Base-by-base conservation (phyloP, 2,329 filamentous ascomycete genomes). In the Thielaviopsis ethacetica region DNA sequence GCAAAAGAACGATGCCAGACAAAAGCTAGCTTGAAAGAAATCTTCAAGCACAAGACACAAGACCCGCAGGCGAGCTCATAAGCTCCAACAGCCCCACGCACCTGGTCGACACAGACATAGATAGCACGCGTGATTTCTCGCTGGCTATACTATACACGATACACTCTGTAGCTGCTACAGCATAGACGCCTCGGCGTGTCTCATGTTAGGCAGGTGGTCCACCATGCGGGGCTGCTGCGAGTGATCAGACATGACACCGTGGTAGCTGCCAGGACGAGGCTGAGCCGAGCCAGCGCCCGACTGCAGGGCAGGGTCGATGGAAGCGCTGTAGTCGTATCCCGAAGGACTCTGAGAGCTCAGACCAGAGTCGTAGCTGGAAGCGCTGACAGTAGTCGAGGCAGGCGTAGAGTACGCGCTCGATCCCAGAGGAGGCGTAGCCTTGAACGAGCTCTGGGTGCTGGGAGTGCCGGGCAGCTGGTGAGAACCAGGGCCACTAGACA, bases 261-360 rank as follows among this genome's bases (percentile, higher is more conserved):
- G 30, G 21, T 56, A 44, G 38, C 38, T n/a, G 13, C 38, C 5
- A 19, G 54, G 54, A 13, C 54, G 54, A 7, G 54, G 54, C 54
- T 47, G 54, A n/a, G 21, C 30, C 38, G 54, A 49, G 54, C 54
- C 38, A 24, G 54, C 38, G 26, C 47, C 47, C 13, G 50, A 51
- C 61, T 82, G 79, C 63, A 86, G 72, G 13, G 81, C 77, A 63
- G 83, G 83, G 68, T 88, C 84, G 65, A 86, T 79, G 60, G 81
- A 73, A 61, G 76, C 68, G 61, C 73, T 71, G 69, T 81, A 82
- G 59, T 83, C 78, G 69, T 62, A 76, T 75, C 61, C 63, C 21
- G 57, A 30, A 5, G 59, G 59, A 17, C 59, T 61, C 34, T 61
- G 56, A 2, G 59, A 57, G 50, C 13, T 44, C 38, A 44, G 5